Evolutionary conservation across 805 yeast genomes (phyloP).

Genomic region (Candida saitoana): DNA sequence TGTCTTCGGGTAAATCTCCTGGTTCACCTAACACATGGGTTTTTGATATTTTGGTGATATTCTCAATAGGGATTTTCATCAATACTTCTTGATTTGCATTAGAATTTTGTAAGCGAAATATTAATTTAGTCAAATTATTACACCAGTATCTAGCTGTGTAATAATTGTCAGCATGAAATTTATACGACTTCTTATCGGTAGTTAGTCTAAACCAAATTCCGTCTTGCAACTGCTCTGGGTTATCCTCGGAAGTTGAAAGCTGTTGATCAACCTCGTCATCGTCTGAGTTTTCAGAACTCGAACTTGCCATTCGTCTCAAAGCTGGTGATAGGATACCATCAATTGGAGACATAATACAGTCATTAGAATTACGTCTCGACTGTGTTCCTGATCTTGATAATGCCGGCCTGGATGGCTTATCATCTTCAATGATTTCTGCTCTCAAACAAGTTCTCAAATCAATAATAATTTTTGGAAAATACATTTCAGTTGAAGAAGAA

Average conservation of each 20-base stretch:
- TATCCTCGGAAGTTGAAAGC: slow-evolving; percentile 22
- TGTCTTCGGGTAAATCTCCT: slow-evolving; percentile 16
- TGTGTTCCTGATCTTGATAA: slow-evolving; percentile 1
- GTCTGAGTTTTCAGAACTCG: slow-evolving; percentile 10
- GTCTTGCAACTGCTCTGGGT: slow-evolving; percentile 21
- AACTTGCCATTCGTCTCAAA: slow-evolving; percentile 4
- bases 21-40: slow-evolving; percentile 23
- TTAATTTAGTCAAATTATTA: slow-evolving; percentile 64
- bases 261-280: slow-evolving; percentile 19
- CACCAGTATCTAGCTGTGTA: slow-evolving; percentile 80
- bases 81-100: slow-evolving; percentile 70
- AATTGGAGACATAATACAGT: slow-evolving; percentile 1
- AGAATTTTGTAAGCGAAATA: slow-evolving; percentile 59
- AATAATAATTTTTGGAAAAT: slow-evolving; percentile 75
- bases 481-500: slow-evolving; percentile 69
- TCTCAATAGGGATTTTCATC: slow-evolving; percentile 69
- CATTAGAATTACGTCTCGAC: slow-evolving; percentile 2
- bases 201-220: slow-evolving; percentile 55
- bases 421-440: slow-evolving; percentile 48
- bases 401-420: slow-evolving; percentile 20
- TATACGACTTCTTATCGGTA: slow-evolving; percentile 55
- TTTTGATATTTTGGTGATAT: slow-evolving; percentile 58
- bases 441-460: slow-evolving; percentile 62
- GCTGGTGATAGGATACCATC: slow-evolving; percentile 1
- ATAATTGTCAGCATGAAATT: slow-evolving; percentile 69